Evolutionary conservation across 352 stramenopile genomes (phyloP).

Genomic region (Elongisporangium prolatum): DNA sequence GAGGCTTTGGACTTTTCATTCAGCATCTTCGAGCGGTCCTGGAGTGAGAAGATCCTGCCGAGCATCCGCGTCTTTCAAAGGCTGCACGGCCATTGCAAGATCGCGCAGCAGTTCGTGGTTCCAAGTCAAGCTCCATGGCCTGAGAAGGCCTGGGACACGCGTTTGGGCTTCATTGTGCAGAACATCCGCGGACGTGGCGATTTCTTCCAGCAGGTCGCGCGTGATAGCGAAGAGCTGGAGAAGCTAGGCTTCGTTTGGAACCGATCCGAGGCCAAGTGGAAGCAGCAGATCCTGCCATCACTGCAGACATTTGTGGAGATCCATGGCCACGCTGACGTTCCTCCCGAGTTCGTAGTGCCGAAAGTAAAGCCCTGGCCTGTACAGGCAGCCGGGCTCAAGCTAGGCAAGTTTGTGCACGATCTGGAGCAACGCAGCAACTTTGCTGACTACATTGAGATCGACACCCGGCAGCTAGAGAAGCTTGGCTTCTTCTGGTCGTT

Average conservation of each 20-base stretch:
- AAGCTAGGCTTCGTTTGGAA: constrained; percentile 59
- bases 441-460: constrained; percentile 48
- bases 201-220: constrained; percentile 43
- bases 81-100: constrained; percentile 37
- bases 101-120: constrained; percentile 34
- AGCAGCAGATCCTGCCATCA: constrained; percentile 32
- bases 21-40: constrained; percentile 38
- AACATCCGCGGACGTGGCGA: constrained; percentile 49
- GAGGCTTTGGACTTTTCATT: constrained; percentile 44
- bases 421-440: constrained; percentile 20
- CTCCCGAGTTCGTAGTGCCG: constrained; percentile 49
- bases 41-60: constrained; percentile 46
- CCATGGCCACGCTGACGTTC: constrained; percentile 26
- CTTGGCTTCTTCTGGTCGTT: constrained; percentile 46
- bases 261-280: constrained; percentile 35
- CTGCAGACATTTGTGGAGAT: constrained; percentile 37
- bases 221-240: constrained; percentile 37
- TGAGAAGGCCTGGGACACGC: constrained; percentile 20
- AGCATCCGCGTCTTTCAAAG: constrained; percentile 33
- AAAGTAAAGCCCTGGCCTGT: constrained; percentile 29
- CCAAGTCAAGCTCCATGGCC: constrained; percentile 32
- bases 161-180: constrained; percentile 47
- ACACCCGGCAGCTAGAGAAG: constrained; percentile 33
- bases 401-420: constrained; percentile 28
- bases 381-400: constrained; percentile 22